Conservation (phyloP, 495 filamentous ascomycete species). For the Penicillium bialowiezense region DNA sequence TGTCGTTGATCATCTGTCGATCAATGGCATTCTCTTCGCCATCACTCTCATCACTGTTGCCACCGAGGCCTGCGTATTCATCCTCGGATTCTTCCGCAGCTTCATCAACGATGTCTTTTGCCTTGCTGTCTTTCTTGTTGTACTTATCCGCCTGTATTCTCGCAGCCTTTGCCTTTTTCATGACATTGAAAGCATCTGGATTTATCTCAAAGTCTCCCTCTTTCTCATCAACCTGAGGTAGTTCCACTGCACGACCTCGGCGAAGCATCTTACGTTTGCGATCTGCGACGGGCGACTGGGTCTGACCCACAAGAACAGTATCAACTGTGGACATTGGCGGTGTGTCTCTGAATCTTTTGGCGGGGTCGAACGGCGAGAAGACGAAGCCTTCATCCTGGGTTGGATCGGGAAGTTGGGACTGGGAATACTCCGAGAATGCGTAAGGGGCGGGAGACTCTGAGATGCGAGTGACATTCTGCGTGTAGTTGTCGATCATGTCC, state of each 20-base stretch:
- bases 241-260: constrained; percentile 32
- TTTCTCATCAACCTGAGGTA: constrained; percentile 41
- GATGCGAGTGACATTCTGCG: constrained; percentile 32
- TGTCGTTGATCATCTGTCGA: constrained; percentile 86
- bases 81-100: constrained; percentile 97
- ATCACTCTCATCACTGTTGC: constrained; percentile 82
- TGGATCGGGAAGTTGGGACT: constrained; percentile 66
- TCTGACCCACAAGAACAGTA: constrained; percentile 57
- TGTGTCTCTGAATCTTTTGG: constrained; percentile 57
- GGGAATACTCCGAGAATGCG: constrained; percentile 56
- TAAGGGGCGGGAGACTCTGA: constrained; percentile 42
- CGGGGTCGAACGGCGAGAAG: constrained; percentile 52
- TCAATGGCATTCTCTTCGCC: constrained; percentile 67
- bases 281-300: constrained; percentile 59
- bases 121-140: constrained; percentile 84
- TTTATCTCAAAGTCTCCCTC: constrained; percentile 42
- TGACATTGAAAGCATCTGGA: constrained; percentile 65
- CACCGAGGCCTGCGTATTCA: constrained; percentile 93
- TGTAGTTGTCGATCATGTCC: constrained; percentile 30
- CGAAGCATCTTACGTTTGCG: constrained; percentile 59
- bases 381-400: constrained; percentile 85
- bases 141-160: constrained; percentile 56
- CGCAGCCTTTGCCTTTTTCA: constrained; percentile 58
- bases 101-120: constrained; percentile 83
- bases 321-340: constrained; percentile 66